Evolutionary conservation across 805 yeast species (phyloP).

Genomic region (Teunomyces gatunensis): DNA sequence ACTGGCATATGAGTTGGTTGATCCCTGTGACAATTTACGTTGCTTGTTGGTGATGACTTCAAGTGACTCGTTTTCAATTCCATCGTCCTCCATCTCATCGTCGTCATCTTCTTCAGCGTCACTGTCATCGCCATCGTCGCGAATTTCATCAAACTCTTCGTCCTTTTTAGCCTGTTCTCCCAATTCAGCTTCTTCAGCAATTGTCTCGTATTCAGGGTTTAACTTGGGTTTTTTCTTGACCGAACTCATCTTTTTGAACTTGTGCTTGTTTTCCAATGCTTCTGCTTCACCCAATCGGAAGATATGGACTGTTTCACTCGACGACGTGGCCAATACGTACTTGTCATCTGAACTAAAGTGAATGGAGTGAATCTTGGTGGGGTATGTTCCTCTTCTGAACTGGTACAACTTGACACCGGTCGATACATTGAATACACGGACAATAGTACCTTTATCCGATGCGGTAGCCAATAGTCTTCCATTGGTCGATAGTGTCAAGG

Average conservation of each 20-base stretch:
- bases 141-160: slow-evolving; percentile 13
- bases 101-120: slow-evolving; percentile 22
- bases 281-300: slow-evolving; percentile 66
- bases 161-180: slow-evolving; percentile 10
- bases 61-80: slow-evolving; percentile 21
- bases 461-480: slow-evolving; percentile 87
- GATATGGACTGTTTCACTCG: slow-evolving; percentile 90
- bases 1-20: slow-evolving; percentile 32
- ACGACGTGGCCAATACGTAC: slow-evolving; percentile 77
- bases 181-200: slow-evolving; percentile 26
- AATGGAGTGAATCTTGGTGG: slow-evolving; percentile 74
- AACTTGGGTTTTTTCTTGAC: slow-evolving; percentile 8
- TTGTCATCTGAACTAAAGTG: slow-evolving; percentile 69
- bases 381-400: slow-evolving; percentile 83
- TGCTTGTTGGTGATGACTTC: slow-evolving; percentile 28
- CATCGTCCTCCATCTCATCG: slow-evolving; percentile 26
- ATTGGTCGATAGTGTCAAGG: slow-evolving; percentile 64
- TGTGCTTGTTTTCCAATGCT: slow-evolving; percentile 38
- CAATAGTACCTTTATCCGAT: slow-evolving; percentile 84
- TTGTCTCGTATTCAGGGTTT: slow-evolving; percentile 21
- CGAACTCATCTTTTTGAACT: slow-evolving; percentile 19
- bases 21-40: slow-evolving; percentile 39
- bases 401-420: slow-evolving; percentile 65
- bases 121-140: slow-evolving; percentile 15
- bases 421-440: slow-evolving; percentile 72